Percentiles rank a stretch among this genome's conserved stretches.
Conservation (phyloP, 176 grass and related monocot genomes). For the Chrysopogon serrulatus region DNA sequence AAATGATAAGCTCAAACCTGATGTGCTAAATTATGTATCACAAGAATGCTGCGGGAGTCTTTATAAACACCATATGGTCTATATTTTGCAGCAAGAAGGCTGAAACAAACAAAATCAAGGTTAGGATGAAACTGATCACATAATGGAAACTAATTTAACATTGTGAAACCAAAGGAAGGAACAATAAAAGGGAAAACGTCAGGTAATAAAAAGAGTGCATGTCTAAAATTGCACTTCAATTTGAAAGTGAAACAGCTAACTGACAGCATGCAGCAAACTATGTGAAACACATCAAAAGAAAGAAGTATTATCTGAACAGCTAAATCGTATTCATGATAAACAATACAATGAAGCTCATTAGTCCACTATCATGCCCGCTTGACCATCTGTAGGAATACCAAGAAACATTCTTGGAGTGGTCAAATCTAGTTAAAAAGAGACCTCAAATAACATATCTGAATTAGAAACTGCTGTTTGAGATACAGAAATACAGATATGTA, state of each 20-base stretch:
- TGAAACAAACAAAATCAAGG: conserved; percentile 26
- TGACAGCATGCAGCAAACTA: conserved; percentile 2
- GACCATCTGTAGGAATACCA: neutral
- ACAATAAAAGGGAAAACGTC: neutral
- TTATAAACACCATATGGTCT: conserved; percentile 91
- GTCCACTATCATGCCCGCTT: neutral
- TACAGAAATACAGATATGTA: neutral
- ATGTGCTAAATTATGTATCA: conserved; percentile 98
- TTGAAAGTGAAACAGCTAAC: neutral
- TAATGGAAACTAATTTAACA: conserved; percentile 25
- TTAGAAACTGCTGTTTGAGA: neutral
- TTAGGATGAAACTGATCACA: conserved; percentile 7
- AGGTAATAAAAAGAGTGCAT: neutral
- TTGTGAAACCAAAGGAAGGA: neutral
- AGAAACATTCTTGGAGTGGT: neutral
- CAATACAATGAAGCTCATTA: conserved; percentile 4
- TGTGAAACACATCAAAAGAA: neutral
- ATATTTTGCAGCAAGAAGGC: conserved; percentile 91
- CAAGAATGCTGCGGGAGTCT: conserved; percentile 78
- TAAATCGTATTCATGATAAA: neutral
- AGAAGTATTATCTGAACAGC: neutral
- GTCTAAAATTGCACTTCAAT: neutral
- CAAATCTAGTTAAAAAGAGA: neutral
- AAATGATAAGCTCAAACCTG: conserved; percentile 60
- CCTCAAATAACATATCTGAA: neutral